Evolutionary conservation across 116 monocot species (phyloP), one percentile per base, ranked within the genome.

Genomic region (Trichopus zeylanicus): DNA sequence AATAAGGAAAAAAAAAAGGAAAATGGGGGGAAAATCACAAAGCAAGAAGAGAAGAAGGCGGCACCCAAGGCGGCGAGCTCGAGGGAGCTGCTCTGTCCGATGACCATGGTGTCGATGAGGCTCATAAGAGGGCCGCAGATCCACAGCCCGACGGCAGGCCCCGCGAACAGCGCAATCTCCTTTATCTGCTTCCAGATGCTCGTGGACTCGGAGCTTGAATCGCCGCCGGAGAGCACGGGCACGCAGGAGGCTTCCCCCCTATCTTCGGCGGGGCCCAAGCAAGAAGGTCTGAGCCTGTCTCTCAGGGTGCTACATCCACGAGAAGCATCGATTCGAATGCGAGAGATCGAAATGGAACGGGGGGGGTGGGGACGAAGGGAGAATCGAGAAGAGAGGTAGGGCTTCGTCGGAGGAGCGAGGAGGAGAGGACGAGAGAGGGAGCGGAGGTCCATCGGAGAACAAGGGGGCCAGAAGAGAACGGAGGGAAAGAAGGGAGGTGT

Each of bases 111-210:
- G 46, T 95, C 89, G 30, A 95, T 95, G 46, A 94, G 80, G 80
- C 94, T 94, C 94, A 94, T 94, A 11, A 94, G 83, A 5, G 94
- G 94, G 31, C 78, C 86, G 56, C 86, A 94, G 34, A 94, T 81
- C 94, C 94, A 94, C 63, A 94, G 63, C n/a, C 83, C 94, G 53
- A 73, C 65, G 5, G 89, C 94, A 2, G 94, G 94, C 15, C 86
- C 94, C 1, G 89, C 89, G 46, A 94, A 94, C 49, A 81, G 29
- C 9, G 73, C 78, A 18, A 94, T 89, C 74, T 94, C 86, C 69
- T 71, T 81, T 73, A 94, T 74, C 83, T 89, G 94, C 59, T 54
- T 65, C 86, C 80, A 89, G 19, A 95, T 76, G 56, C 74, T 74
- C 48, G 51, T 26, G 8, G 62, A 31, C n/a, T 55, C 69, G 28